Evolutionary conservation across 2,329 filamentous ascomycete species (phyloP).

Genomic region (Aspergillus versicolor): DNA sequence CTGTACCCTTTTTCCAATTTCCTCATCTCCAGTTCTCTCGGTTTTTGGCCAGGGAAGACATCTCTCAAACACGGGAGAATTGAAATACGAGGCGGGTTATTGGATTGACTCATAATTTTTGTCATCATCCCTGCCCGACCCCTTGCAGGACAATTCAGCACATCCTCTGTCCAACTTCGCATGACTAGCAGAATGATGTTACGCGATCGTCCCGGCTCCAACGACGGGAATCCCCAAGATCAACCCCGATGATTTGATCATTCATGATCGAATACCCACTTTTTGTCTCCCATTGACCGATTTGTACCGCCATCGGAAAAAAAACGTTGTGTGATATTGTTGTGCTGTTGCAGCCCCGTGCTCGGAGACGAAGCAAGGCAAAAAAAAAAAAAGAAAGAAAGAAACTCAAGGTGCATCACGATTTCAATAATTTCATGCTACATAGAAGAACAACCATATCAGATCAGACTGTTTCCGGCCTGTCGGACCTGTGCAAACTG

Average conservation of each 20-base stretch:
- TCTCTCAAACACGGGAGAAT: too few species aligned
- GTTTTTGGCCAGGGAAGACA: neutral
- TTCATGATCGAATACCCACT: neutral
- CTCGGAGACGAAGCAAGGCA: neutral
- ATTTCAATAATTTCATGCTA: neutral
- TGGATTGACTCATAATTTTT: neutral
- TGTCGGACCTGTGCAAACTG: neutral
- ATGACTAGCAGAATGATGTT: neutral
- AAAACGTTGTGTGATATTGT: too few species aligned
- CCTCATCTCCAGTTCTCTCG: neutral
- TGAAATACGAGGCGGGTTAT: neutral
- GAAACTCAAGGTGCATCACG: neutral
- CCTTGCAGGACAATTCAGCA: neutral
- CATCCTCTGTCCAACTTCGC: neutral
- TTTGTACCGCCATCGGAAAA: neutral
- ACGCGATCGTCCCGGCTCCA: neutral
- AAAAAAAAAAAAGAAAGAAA: neutral
- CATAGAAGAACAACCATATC: neutral
- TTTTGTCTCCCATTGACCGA: neutral
- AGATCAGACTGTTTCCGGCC: neutral
- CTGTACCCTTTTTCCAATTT: neutral
- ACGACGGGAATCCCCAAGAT: neutral
- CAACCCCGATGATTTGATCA: neutral
- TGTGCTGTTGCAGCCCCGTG: neutral
- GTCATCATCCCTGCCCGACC: neutral